Base-by-base conservation (phyloP, 352 stramenopile genomes). In the Saprolegnia parasitica region DNA sequence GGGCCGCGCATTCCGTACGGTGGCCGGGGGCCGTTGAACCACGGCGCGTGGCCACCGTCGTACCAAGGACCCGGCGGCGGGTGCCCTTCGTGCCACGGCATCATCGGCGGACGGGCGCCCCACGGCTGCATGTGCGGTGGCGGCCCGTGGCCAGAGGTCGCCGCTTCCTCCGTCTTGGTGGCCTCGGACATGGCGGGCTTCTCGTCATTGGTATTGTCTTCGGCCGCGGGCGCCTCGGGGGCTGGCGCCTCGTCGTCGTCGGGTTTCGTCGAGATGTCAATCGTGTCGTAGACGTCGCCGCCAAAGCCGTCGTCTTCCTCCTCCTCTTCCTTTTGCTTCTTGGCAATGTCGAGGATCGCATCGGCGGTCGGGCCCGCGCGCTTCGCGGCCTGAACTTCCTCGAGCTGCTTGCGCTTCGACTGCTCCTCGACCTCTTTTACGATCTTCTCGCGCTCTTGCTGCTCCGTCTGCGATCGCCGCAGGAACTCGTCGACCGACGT, bases 401-500 rank as follows among this genome's bases (percentile, higher is more conserved):
- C 82, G 24, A 91, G 92, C 66, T 95, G 85, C 67, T 92, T 92
- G 11, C 83, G 84, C 10, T 92, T 16, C 1, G 83, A 82, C 66
- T 92, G 90, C 42, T 93, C 83, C 70, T 93, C 86, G 2, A 85
- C 85, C 71, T 95, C 85, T 56, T 93, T 93, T 16, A 93, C 84
- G 16, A 95, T 58, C 58, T 92, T 83, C 55, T 95, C 86, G 11
- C 85, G 84, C 56, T 95, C 86, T 78, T 93, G 85, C 26, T 93
- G 85, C 57, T 95, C 86, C 0, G 82, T 90, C 26, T 86, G 79
- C 15, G 84, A 82, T 40, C 86, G 83, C 5, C 81, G 78, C 56
- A 95, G 68, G 72, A 92, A 95, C 61, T 95, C 86, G 62, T 95
- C 84, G 21, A 93, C 83, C 0, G 85, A 92, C n/a, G 85, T 88